Evolutionary conservation across 108 stramenopile species (phyloP).

Genomic region (Licmophora abbreviata): DNA sequence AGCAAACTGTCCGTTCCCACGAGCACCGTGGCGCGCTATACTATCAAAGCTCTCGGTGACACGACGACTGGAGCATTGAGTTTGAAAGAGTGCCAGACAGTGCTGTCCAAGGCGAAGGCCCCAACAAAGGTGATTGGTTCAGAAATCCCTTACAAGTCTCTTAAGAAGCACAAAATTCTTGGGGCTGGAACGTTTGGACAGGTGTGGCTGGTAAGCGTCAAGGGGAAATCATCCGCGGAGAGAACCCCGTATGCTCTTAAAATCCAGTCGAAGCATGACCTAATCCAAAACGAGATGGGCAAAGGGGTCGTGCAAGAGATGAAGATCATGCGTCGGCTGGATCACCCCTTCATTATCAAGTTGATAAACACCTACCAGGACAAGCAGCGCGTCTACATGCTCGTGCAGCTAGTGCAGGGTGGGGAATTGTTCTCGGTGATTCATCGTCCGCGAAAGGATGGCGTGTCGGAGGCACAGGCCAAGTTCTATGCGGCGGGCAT

Average conservation of each 20-base stretch:
- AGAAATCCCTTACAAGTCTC: slow-evolving; percentile 18
- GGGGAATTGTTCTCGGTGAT: slow-evolving; percentile 79
- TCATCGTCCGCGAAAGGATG: slow-evolving; percentile 27
- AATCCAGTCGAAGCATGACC: slow-evolving; percentile 75
- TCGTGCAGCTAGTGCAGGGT: slow-evolving; percentile 65
- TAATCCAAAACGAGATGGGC: slow-evolving; percentile 80
- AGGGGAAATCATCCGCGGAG: slow-evolving; percentile 12
- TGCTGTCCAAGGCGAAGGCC: not conserved
- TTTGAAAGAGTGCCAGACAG: slow-evolving; percentile 28
- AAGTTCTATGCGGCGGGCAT: slow-evolving; percentile 63
- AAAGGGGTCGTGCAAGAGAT: slow-evolving; percentile 66
- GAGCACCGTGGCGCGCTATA: slow-evolving; percentile 33
- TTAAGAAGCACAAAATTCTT: slow-evolving; percentile 51
- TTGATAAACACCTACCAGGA: slow-evolving; percentile 81
- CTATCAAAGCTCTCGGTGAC: slow-evolving; percentile 39
- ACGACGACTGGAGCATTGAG: slow-evolving; percentile 53
- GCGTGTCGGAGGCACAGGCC: slow-evolving; percentile 39
- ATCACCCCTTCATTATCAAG: slow-evolving; percentile 92
- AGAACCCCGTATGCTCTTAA: slow-evolving; percentile 77
- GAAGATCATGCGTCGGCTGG: slow-evolving; percentile 74
- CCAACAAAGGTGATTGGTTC: not conserved
- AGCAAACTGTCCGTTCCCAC: no score
- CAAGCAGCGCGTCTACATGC: slow-evolving; percentile 54
- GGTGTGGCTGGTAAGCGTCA: slow-evolving; percentile 80
- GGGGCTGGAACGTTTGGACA: slow-evolving; percentile 94